Evolutionary conservation across 2,329 filamentous ascomycete genomes (phyloP).

Genomic region (Colletotrichum simmondsii): DNA sequence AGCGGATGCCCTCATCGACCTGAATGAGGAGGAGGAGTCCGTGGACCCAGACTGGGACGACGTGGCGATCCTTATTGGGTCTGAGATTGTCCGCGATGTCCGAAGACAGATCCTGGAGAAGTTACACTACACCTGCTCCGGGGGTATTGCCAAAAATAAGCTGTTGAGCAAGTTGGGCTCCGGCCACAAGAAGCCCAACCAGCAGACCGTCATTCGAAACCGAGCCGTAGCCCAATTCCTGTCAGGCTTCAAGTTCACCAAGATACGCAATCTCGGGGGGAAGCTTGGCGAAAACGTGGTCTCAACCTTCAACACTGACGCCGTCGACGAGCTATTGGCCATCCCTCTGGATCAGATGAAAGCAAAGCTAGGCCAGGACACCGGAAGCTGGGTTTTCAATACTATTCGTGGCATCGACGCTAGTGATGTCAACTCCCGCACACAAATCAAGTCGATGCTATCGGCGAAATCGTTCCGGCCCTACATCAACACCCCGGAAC

Average conservation of each 20-base stretch:
- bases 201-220: constrained; percentile 93
- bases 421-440: constrained; percentile 89
- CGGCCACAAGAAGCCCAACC: constrained; percentile 91
- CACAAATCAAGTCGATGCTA: constrained; percentile 96
- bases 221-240: constrained; percentile 85
- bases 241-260: constrained; percentile 88
- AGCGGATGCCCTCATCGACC: constrained; percentile 82
- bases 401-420: constrained; percentile 86
- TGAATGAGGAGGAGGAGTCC: constrained; percentile 80
- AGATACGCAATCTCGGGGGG: constrained; percentile 93
- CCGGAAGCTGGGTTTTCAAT: constrained; percentile 85
- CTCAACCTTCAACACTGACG: constrained; percentile 83
- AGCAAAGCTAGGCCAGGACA: constrained; percentile 83
- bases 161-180: constrained; percentile 95
- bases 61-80: constrained; percentile 85
- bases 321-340: constrained; percentile 78
- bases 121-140: constrained; percentile 91
- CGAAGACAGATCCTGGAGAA: constrained; percentile 74
- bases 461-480: constrained; percentile 96
- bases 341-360: constrained; percentile 82
- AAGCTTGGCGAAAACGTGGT: constrained; percentile 91
- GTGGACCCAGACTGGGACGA: constrained; percentile 97
- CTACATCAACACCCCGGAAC: constrained; percentile 79
- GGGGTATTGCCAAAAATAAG: constrained; percentile 90
- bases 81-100: constrained; percentile 86